phyloP scores from a whole-genome alignment of 805 yeast genomes.

The Nakazawaea populi region DNA sequence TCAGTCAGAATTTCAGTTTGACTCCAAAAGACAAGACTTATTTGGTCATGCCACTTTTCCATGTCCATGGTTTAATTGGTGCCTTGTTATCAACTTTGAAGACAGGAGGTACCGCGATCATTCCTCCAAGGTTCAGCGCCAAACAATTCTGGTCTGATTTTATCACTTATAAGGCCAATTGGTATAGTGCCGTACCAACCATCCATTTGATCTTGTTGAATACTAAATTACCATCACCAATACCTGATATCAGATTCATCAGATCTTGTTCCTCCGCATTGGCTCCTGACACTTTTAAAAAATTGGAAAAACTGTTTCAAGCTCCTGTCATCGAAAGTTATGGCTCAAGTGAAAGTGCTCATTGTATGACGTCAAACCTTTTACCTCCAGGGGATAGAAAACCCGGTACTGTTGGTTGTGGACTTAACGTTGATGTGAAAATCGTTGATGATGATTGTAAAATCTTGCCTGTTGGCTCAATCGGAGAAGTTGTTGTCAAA shows the following conservation, averaged over 20 bases:
- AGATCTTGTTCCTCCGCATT: constrained; percentile 69
- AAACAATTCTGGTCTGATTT: constrained; percentile 56
- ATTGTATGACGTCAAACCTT: constrained; percentile 70
- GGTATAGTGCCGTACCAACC: constrained; percentile 80
- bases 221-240: constrained; percentile 38
- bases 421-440: constrained; percentile 66
- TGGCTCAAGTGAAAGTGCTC: constrained; percentile 81
- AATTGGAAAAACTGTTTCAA: constrained; percentile 48
- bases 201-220: constrained; percentile 63
- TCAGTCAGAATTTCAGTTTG: constrained; percentile 50
- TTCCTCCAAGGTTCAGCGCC: constrained; percentile 62
- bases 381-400: constrained; percentile 59
- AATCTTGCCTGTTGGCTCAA: constrained; percentile 39
- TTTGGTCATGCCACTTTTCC: constrained; percentile 73
- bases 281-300: constrained; percentile 58
- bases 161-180: constrained; percentile 41
- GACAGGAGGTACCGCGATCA: constrained; percentile 54
- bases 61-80: constrained; percentile 69
- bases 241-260: constrained; percentile 57
- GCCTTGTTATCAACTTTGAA: constrained; percentile 57
- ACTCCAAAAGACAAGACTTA: constrained; percentile 46
- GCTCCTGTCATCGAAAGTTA: constrained; percentile 75
- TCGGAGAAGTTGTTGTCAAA: constrained; percentile 65
- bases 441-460: constrained; percentile 47
- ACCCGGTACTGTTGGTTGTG: constrained; percentile 60